Base-by-base conservation (phyloP, 2,329 filamentous ascomycete genomes). In the Metarhizium brunneum region DNA sequence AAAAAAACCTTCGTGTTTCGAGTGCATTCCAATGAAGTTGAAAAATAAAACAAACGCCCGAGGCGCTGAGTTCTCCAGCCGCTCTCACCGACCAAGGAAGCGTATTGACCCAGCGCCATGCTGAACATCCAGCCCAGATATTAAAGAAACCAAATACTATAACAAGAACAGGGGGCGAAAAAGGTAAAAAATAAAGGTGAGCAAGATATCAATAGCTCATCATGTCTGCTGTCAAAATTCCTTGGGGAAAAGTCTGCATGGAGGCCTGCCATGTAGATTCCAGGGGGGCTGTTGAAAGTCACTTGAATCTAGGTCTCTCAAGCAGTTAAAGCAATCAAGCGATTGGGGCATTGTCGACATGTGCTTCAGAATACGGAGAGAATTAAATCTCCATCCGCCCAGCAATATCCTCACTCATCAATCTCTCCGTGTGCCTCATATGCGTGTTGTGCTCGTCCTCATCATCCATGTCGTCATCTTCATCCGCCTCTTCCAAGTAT, bases 331-430 rank as follows among this genome's bases (percentile, higher is more conserved):
- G 43, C 32, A 35, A 35, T 7, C 32, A 35, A 35, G 32, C 32
- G 18, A n/a, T 25, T n/a, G 18, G 14, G 25, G 20, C 45, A 48
- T 14, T 48, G 18, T 10, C 18, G 14, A 20, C 8, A 2, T 30
- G 20, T 30, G 25, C 20, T 48, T 48, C 20, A 16, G 4, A 30
- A 18, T 14, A 20, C 10, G 11, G 43, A 29, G 35, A 40, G 55
- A 54, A 60, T 68, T 76, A 83, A 61, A 86, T 79, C 64, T 86
- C 83, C 81, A 86, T 85, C 20, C 76, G 73, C 4, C 76, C 76
- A 35, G 81, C 82, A 50, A 86, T 76, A 58, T 86, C 83, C 67
- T 86, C 83, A 61, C 82, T 85, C 67, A 84, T 76, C 35, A 78
- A 77, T 45, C 82, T 75, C 48, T 81, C 73, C 56, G 70, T 71